phyloP scores from a whole-genome alignment of 495 filamentous ascomycete genomes.

The Bathelium albidoporum region DNA sequence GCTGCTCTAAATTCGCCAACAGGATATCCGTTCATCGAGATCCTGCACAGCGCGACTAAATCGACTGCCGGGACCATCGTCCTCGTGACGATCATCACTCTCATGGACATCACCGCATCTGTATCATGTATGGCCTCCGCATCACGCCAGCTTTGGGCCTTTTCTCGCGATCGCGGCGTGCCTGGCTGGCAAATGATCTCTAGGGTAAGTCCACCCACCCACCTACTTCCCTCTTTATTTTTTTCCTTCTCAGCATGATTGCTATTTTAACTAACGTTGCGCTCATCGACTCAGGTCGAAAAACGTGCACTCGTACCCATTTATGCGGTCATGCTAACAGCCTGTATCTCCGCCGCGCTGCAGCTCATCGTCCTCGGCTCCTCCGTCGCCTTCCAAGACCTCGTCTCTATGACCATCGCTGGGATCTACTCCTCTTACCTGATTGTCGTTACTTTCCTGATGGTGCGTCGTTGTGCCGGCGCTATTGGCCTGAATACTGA shows the following conservation, averaged over 20 bases:
- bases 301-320: constrained; percentile 10
- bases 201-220: no score
- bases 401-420: constrained; percentile 12
- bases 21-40: constrained; percentile 24
- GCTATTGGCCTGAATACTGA: constrained; percentile 8
- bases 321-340: constrained; percentile 15
- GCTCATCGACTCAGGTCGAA: constrained; percentile 8
- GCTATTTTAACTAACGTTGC: neutral
- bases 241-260: neutral
- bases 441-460: no score
- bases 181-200: constrained; percentile 2
- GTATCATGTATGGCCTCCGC: constrained; percentile 18
- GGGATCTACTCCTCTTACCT: constrained; percentile 15
- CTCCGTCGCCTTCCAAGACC: constrained; percentile 15
- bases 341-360: constrained; percentile 10
- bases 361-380: constrained; percentile 19
- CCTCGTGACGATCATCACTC: constrained; percentile 25
- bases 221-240: no score
- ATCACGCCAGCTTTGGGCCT: constrained; percentile 20
- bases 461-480: no score
- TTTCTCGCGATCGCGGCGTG: constrained; percentile 16
- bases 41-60: constrained; percentile 21
- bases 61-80: constrained; percentile 3
- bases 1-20: constrained; percentile 14
- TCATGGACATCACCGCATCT: constrained; percentile 1